Base-by-base conservation (phyloP, 2,329 filamentous ascomycete species). In the Pseudocercospora crystallina region DNA sequence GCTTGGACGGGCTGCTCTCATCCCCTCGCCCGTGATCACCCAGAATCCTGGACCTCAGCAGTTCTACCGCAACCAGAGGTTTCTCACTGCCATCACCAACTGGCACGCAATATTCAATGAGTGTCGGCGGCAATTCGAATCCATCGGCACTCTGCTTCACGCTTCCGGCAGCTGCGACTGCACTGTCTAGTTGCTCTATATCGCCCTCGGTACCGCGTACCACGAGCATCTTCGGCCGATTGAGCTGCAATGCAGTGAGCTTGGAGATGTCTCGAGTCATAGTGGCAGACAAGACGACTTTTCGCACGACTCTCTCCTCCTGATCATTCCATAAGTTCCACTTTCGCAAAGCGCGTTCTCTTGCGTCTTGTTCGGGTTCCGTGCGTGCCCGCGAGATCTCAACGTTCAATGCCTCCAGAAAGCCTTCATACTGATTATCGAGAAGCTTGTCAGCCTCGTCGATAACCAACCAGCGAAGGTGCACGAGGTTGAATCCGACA, bases 371-470 rank as follows among this genome's bases (percentile, higher is more conserved):
- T 30, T 65, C 62, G 5, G 58, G 53, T 12, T 36, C 40, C 10
- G 42, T 45, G 15, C 55, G 43, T 5, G 57, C 38, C 11, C 56
- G 54, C 9, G 47, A 36, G n/a, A 67, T 30, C 39, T 63, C 58
- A 5, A 49, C 43, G 10, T 64, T 56, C 11, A 69, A 38, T 5
- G 49, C 47, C n/a, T 62, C 57, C 1, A 66, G 36, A 17, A 67
- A 66, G 8, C 59, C 62, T 33, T 65, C 60, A 35, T 66, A 65
- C 34, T 66, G 64, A 68, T 97, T 89, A 37, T 91, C 87, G 5
- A 97, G 80, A 10, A 97, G 76, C 65, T 94, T 90, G 69, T 97
- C 92, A 9, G 92, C 94, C 71, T 97, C 92, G 63, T 97, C 92
- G 39, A 96, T 87, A 2, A 96, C 82, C 0, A 97, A 77, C 90